Evolutionary conservation across 1,284 basidiomycete species (phyloP), one percentile per base, ranked within the genome.

Genomic region (Fomes fomentarius): DNA sequence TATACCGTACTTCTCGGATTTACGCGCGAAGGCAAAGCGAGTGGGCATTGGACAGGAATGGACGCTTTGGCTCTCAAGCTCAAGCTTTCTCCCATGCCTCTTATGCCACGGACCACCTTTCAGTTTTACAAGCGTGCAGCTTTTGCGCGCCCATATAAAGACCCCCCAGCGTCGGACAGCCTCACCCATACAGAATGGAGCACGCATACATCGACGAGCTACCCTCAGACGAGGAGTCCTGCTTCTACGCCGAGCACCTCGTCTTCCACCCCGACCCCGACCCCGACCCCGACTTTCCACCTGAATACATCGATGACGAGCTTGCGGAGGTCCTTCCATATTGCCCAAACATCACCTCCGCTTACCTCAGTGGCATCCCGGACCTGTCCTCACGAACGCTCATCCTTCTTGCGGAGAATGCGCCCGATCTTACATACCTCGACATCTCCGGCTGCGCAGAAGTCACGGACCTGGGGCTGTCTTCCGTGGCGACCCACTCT

Each of bases 401-500:
- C 44, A 74, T 82, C 41, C 69, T 79, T 6, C 76, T 94, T 31
- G 89, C 89, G 62, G 79, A 75, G 48, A 78, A 77, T 49, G 89
- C 90, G 43, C 74, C 76, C 4, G 82, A 85, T 51, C 76, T 97
- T 2, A 85, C 90, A 57, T 87, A 90, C 25, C 73, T 96, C 55
- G 91, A 94, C 68, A 66, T 97, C 54, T 82, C 83, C 42, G 87
- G 87, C 11, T 98, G 95, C 74, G 78, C 76, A 39, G 75, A 79
- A 54, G 76, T 97, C 35, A 89, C 91, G 7, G 91, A 94, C 62
- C 79, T 84, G 14, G 88, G 87, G 1, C 74, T 97, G 42, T 70
- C 85, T 54, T 84, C 87, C 46, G 71, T 97, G 28, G 88, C 89
- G 9, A 77, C 78, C 43, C 79, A 85, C 57, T 86, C 85, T 41